Evolutionary conservation across 352 stramenopile genomes (phyloP).

Genomic region (Globisporangium megalacanthum): DNA sequence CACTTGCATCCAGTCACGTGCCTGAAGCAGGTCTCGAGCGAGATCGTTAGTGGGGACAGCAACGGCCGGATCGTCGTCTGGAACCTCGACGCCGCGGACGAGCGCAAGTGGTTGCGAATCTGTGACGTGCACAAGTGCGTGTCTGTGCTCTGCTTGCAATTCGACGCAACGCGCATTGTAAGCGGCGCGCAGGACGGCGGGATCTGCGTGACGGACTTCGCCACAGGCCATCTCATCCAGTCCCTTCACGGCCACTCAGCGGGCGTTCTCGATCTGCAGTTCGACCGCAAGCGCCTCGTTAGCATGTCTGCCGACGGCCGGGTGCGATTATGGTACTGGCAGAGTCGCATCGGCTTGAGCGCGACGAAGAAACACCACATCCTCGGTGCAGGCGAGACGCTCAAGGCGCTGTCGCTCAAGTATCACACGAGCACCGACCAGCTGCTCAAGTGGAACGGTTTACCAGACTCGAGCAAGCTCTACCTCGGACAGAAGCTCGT

Average conservation of each 20-base stretch:
- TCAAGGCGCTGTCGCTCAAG: constrained; percentile 66
- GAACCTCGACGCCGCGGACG: constrained; percentile 47
- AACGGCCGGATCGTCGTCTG: constrained; percentile 56
- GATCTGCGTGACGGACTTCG: constrained; percentile 74
- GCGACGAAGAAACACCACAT: constrained; percentile 69
- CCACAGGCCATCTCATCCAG: constrained; percentile 59
- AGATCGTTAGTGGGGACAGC: constrained; percentile 72
- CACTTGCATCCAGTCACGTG: constrained; percentile 53
- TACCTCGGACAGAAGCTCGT: constrained; percentile 77
- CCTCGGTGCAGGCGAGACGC: constrained; percentile 55
- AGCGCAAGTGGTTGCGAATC: constrained; percentile 52
- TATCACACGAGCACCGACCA: constrained; percentile 73
- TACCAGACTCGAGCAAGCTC: constrained; percentile 60
- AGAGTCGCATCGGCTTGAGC: constrained; percentile 35
- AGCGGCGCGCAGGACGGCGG: constrained; percentile 41
- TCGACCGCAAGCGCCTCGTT: constrained; percentile 59
- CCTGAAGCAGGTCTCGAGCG: constrained; percentile 50
- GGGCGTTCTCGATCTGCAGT: constrained; percentile 59
- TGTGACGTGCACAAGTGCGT: constrained; percentile 47
- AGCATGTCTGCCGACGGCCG: constrained; percentile 60
- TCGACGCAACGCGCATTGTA: constrained; percentile 72
- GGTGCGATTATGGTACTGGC: constrained; percentile 66
- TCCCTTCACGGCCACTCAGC: constrained; percentile 47
- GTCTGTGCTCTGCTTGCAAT: constrained; percentile 60
- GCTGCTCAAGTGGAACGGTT: constrained; percentile 61